Evolutionary conservation across 768 basidiomycete species (phyloP), one percentile per base, ranked within the genome.

Genomic region (Rhizopogon salebrosus): DNA sequence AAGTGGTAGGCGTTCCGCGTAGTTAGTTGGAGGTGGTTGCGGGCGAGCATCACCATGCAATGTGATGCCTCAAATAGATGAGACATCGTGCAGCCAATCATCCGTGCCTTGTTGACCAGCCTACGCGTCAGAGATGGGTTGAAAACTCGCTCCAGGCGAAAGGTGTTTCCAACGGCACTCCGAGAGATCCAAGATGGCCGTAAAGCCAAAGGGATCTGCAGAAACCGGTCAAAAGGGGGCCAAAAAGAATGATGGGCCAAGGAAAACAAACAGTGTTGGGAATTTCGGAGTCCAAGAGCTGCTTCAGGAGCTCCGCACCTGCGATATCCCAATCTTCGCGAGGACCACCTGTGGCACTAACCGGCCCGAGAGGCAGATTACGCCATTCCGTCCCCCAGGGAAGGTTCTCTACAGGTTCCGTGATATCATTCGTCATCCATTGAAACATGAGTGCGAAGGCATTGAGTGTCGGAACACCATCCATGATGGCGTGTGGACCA

Each of bases 281-380:
- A 34, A 49, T 34, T 18, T 9, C 14, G 29, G 59, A 50, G 13
- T 54, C 49, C 4, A 43, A 35, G 0, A 55, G 43, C 6, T 61
- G 62, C 13, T 53, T 49, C 22, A 64, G 20, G 27, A 67, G 55
- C 23, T 13, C 43, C 4, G 3, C 24, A 16, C 63, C 65, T 1
- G 10, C 42, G 4, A 49, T 52, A 9, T 40, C 51, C 64, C 65
- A 67, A 38, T 53, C 58, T 2, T 49, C 13, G n/a, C 43, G 54
- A 7, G 31, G 51, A 4, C 64, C 63, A 8, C 65, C 64, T 0
- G 53, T 67, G 1, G 64, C 65, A 27, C 51, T 52, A 23, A 65
- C 54, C 5, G 61, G 63, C 22, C 66, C 65, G 4, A 56, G 54
- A 0, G 65, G 65, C 13, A 65, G 61, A 36, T 65, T 58, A 23